phyloP scores from a whole-genome alignment of 345 rosid species.

The Rubroshorea leprosula region DNA sequence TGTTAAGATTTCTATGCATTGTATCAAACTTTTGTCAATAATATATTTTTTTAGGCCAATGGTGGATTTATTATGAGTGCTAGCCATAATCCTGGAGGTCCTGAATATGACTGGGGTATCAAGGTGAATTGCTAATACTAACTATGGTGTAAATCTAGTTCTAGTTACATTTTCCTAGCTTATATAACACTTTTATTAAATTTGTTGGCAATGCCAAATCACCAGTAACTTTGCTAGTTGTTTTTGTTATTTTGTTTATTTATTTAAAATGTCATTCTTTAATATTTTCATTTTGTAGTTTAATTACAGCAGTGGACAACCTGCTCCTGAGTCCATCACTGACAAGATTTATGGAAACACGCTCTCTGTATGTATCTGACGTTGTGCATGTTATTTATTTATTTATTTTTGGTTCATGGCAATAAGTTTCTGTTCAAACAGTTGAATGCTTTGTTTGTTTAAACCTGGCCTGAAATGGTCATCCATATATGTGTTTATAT shows the following conservation, averaged over 20 bases:
- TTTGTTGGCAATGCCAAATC: not conserved
- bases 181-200: too few species aligned
- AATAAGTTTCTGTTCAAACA: conserved; percentile 1
- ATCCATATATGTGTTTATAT: too few species aligned
- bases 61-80: conserved; percentile 99
- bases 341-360: conserved; percentile 96
- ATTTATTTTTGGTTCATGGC: too few species aligned
- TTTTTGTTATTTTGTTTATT: not conserved
- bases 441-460: not conserved
- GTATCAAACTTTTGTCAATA: not conserved
- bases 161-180: not conserved
- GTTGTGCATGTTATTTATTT: not conserved
- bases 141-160: conserved; percentile 5
- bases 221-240: not conserved
- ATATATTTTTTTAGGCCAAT: conserved; percentile 46
- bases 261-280: conserved; percentile 10
- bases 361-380: conserved; percentile 66
- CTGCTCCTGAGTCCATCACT: conserved; percentile 87
- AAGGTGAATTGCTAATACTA: conserved; percentile 46
- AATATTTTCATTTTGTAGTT: conserved; percentile 39
- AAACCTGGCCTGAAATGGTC: not conserved
- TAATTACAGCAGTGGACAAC: conserved; percentile 92
- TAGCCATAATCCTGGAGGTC: conserved; percentile 93
- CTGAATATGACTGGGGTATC: conserved; percentile 93
- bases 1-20: conserved; percentile 7